A percentile compares a stretch with the other conserved stretches of the same genome.
Conservation (phyloP, 2,329 filamentous ascomycete species). For the Ophiostoma piceae region DNA sequence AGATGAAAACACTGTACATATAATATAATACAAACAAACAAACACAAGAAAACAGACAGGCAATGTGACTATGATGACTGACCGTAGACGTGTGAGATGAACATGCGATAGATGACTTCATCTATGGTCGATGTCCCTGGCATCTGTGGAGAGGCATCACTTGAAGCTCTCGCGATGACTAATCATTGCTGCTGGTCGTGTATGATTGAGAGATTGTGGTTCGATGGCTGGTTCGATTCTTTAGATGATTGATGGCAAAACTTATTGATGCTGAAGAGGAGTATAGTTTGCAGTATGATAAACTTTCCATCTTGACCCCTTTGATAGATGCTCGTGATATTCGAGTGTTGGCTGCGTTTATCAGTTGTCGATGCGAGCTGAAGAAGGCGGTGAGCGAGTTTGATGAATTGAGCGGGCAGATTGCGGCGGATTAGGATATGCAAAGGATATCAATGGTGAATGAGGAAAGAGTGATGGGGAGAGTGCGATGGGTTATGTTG, state of each 20-base stretch:
- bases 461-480: not conserved
- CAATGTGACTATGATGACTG: not conserved
- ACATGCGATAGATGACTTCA: not conserved
- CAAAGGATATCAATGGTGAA: not conserved
- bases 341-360: not conserved
- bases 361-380: not conserved
- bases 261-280: not conserved
- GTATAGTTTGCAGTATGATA: not conserved
- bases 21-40: slow-evolving; percentile 13
- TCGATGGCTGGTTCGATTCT: not conserved
- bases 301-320: not conserved
- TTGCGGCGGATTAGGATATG: not conserved
- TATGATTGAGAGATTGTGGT: not conserved
- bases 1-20: slow-evolving; percentile 28
- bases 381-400: not conserved
- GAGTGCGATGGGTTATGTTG: not conserved
- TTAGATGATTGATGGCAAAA: not conserved
- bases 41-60: not conserved
- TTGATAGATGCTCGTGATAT: not conserved
- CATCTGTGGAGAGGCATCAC: not conserved
- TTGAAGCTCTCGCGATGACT: not conserved
- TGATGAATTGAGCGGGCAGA: not conserved
- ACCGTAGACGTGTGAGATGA: not conserved
- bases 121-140: not conserved
- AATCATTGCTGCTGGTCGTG: not conserved